These are phyloP conservation scores for Ceratocystis eucalypticola DNA, from an alignment of 2,329 filamentous ascomycete species.

Conservation along the genomic window DNA sequence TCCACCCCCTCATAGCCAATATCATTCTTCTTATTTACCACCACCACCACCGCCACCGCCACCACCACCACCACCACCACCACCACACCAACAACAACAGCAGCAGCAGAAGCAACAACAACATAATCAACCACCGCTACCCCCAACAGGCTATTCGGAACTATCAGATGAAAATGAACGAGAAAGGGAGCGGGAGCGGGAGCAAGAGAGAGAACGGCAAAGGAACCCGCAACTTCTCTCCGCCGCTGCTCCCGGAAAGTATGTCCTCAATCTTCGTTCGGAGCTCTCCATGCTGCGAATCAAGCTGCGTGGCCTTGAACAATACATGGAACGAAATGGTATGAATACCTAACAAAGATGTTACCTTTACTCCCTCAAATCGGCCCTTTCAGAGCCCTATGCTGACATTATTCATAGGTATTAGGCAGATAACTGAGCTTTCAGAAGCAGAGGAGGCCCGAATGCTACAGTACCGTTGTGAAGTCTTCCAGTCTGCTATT, in stretches of 20 bases:
- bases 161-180: not conserved
- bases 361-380: constrained; percentile 24
- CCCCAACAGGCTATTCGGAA: not conserved
- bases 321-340: constrained; percentile 38
- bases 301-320: constrained; percentile 38
- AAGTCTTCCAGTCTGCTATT: constrained; percentile 42
- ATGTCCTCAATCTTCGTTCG: constrained; percentile 19
- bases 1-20: not conserved
- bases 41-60: not conserved
- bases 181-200: constrained; percentile 31
- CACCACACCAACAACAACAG: not conserved
- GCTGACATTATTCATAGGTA: not conserved
- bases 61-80: not conserved
- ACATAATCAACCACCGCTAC: not conserved
- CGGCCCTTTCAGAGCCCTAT: not conserved
- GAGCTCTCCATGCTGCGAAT: constrained; percentile 44
- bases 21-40: not conserved
- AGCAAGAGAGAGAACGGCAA: constrained; percentile 34
- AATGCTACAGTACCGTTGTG: constrained; percentile 43
- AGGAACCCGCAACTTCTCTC: constrained; percentile 18
- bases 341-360: constrained; percentile 23
- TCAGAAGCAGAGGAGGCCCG: constrained; percentile 46
- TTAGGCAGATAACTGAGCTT: constrained; percentile 29
- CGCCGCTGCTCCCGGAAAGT: constrained; percentile 22
- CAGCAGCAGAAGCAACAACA: no score